phyloP scores from a whole-genome alignment of 352 stramenopile species.

The Phytophthora foliorum region DNA sequence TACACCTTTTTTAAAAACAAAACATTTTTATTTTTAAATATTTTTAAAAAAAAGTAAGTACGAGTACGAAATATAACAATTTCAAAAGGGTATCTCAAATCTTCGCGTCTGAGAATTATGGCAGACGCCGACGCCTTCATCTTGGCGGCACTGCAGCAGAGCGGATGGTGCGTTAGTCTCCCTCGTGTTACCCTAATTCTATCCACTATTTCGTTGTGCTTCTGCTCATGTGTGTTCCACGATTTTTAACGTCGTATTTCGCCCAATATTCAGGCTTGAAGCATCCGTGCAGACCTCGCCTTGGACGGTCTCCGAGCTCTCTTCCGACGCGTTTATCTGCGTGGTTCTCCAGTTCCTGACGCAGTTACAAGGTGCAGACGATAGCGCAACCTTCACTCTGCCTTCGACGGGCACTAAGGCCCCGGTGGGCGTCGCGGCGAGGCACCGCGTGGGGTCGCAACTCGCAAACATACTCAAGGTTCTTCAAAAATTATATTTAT shows the following conservation, averaged over 20 bases:
- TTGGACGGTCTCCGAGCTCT: conserved; percentile 46
- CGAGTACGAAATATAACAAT: neutral
- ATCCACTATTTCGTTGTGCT: neutral
- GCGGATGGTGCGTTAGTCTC: conserved; percentile 40
- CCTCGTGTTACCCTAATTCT: neutral
- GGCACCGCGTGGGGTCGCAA: conserved; percentile 80
- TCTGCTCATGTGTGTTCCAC: neutral
- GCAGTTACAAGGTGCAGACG: conserved; percentile 41
- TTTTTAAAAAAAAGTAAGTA: too few relatives aligned
- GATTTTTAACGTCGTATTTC: conserved; percentile 3
- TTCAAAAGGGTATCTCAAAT: neutral
- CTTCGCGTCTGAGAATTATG: conserved; percentile 34
- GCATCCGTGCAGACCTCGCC: neutral
- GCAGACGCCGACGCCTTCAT: conserved; percentile 59
- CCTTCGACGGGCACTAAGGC: conserved; percentile 22
- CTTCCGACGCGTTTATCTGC: conserved; percentile 53
- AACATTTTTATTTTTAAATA: too few relatives aligned
- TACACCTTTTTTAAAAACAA: too few relatives aligned
- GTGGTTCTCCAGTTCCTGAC: conserved; percentile 60
- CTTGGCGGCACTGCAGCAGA: conserved; percentile 61
- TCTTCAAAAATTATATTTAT: conserved; percentile 12
- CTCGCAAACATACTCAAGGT: conserved; percentile 85
- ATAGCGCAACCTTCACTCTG: conserved; percentile 39
- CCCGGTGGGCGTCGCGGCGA: conserved; percentile 69
- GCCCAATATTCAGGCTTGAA: conserved; percentile 27